A percentile compares a stretch with the other conserved stretches of the same genome.
phyloP scores from a whole-genome alignment of 208 protist genomes.

The Leishmania martiniquensis region DNA sequence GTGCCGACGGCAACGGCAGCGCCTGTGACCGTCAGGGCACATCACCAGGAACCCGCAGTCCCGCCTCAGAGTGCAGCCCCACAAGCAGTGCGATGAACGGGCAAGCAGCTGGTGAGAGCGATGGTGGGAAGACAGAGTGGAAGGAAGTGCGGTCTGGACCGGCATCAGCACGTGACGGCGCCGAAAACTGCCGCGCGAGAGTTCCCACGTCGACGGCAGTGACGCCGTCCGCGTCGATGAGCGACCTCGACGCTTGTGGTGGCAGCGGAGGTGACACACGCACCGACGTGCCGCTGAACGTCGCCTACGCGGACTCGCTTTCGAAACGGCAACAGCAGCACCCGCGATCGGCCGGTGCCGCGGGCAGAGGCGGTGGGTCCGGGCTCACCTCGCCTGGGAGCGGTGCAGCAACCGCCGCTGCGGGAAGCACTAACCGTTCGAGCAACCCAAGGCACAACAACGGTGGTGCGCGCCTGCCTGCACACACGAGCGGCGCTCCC shows the following conservation, averaged over 20 bases:
- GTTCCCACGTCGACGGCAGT: background rate
- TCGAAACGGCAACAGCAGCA: slow-evolving; percentile 5
- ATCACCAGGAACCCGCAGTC: background rate
- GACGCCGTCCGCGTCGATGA: background rate
- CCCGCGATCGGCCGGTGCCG: background rate
- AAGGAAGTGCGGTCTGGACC: background rate
- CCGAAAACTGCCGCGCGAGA: background rate
- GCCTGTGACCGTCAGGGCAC: background rate
- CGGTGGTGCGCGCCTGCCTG: no score
- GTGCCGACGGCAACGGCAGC: slow-evolving; percentile 7
- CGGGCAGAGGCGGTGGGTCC: background rate
- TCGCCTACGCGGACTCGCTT: background rate
- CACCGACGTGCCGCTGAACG: background rate
- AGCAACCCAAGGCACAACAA: background rate
- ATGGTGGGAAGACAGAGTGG: background rate
- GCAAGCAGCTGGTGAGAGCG: no score
- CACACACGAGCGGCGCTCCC: background rate
- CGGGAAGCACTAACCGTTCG: background rate
- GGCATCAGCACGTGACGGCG: background rate
- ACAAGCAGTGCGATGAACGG: background rate
- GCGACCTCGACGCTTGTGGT: background rate
- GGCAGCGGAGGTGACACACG: background rate
- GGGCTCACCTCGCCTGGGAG: background rate
- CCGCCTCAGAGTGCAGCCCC: background rate
- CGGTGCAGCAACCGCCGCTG: background rate